Evolutionary conservation across 805 yeast species (phyloP), one percentile per base, ranked within the genome.

Genomic region (Soucietia sequanensis): DNA sequence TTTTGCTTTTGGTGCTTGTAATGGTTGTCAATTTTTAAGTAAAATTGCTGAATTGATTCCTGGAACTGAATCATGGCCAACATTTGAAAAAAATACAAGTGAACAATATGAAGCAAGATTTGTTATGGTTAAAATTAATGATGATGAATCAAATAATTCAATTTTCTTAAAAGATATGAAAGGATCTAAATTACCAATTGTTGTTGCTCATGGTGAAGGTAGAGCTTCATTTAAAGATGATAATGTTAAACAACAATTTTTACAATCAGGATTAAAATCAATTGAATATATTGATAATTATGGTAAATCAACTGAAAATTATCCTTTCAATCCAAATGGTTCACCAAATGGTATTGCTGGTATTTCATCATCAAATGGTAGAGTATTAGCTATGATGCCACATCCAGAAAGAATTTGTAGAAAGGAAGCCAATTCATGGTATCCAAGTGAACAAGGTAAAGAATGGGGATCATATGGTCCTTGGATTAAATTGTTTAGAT

Each of bases 151-250:
- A 39, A 68, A 68, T 35, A 75, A 75, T 37, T 65, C 68, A 18
- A 79, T 93, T 36, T 91, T 93, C 75, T 77, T 90, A 50, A 76
- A 83, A 38, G 87, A 84, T 35, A 89, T 93, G 98, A 75, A 80
- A 52, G 95, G 96, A n/a, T 87, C 97, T 6, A 79, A 80, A 52
- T 64, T 93, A 52, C 99, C 99, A 35, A 88, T 93, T 64, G 96
- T 95, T 14, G 98, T 93, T 47, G 99, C 99, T 4, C 99, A 93
- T 58, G 99, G 99, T 50, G 99, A 93, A 69, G 99, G 99, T 52
- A 78, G 87, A 51, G 98, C 97, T 10, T 63, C 72, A 27, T 93
- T 91, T 60, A 65, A 65, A 28, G 42, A 60, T 20, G 68, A 62
- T 7, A 69, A 62, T 17, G 66, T 72, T 39, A 60, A 75, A 42